A percentile compares a stretch with the other conserved stretches of the same genome.
These are phyloP conservation scores for Eucalyptus viminalis DNA, from an alignment of 345 rosid species.

Conservation along the genomic window DNA sequence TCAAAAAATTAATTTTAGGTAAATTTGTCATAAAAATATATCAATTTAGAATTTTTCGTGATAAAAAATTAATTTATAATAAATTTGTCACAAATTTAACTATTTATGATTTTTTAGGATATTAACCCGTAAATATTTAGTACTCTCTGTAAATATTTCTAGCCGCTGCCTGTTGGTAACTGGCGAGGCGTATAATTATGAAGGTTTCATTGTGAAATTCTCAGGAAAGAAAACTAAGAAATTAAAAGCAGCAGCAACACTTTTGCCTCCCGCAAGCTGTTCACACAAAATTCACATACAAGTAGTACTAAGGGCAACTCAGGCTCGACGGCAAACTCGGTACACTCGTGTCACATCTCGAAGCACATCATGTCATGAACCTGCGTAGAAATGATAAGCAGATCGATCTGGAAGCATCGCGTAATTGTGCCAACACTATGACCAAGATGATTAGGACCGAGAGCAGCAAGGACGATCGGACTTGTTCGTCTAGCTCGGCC, in stretches of 20 bases:
- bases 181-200: neutral
- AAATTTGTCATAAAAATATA: too few species aligned
- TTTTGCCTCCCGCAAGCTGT: neutral
- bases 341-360: neutral
- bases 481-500: slow-evolving; percentile 8
- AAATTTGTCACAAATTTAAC: too few species aligned
- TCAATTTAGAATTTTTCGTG: fast-evolving
- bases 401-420: neutral
- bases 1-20: too few species aligned
- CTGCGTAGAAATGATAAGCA: neutral
- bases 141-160: neutral
- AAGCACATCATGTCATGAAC: neutral
- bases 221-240: neutral
- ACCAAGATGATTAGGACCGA: slow-evolving; percentile 26
- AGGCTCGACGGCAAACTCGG: neutral
- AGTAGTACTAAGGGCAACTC: neutral
- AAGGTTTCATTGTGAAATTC: neutral
- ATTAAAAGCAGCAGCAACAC: neutral
- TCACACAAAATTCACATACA: neutral
- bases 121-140: fast-evolving
- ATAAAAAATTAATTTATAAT: too few species aligned
- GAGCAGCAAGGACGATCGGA: slow-evolving; percentile 24
- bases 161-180: neutral
- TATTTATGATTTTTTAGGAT: too few species aligned
- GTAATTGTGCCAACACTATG: slow-evolving; percentile 16